phyloP scores from a whole-genome alignment of 306 rosid genomes.

The Casuarina glauca region DNA sequence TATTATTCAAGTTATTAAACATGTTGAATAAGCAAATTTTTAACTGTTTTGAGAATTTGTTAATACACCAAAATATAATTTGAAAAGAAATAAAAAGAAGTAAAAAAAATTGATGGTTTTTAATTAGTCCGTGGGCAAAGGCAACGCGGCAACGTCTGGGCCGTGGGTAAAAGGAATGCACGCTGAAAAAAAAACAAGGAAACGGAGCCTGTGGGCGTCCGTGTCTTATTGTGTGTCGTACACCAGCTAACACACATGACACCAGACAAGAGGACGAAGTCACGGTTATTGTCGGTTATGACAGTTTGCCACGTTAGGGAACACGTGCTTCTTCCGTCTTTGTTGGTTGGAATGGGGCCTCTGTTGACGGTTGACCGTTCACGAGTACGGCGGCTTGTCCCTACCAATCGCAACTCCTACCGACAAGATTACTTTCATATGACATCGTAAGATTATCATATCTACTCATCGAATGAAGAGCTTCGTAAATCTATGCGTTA shows the following conservation, averaged over 20 bases:
- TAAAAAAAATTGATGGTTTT: too few relatives aligned
- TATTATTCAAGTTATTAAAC: too few relatives aligned
- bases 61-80: too few relatives aligned
- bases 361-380: conserved; percentile 45
- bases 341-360: conserved; percentile 34
- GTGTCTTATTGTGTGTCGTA: neutral
- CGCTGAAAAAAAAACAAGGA: too few relatives aligned
- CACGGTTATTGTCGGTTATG: conserved; percentile 94
- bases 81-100: too few relatives aligned
- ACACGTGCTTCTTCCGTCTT: neutral
- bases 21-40: too few relatives aligned
- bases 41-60: too few relatives aligned
- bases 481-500: too few relatives aligned
- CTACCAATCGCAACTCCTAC: conserved; percentile 40
- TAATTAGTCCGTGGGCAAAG: too few relatives aligned
- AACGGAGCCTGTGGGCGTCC: neutral
- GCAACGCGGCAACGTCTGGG: too few relatives aligned
- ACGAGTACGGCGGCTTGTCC: conserved; percentile 26
- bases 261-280: conserved; percentile 45
- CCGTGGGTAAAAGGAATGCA: too few relatives aligned
- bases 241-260: conserved; percentile 10
- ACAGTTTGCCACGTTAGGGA: conserved; percentile 10
- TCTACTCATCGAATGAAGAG: too few relatives aligned
- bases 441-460: neutral
- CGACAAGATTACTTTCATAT: conserved; percentile 36